These are phyloP conservation scores for Phylloporus sp. DNA, from an alignment of 768 basidiomycete genomes.

Conservation along the genomic window DNA sequence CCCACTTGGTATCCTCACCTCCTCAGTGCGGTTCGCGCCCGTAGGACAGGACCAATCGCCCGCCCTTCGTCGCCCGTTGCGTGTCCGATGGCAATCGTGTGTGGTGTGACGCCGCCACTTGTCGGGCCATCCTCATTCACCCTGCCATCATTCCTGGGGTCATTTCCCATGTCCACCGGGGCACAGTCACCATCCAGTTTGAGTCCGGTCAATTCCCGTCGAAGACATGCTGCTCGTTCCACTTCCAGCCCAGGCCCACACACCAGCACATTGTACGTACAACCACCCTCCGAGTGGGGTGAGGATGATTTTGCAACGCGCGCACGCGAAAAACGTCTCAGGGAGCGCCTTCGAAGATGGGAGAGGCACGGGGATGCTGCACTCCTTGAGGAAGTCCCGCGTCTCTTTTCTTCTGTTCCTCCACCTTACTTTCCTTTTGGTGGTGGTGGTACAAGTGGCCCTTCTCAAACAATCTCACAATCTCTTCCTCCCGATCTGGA, in stretches of 20 bases:
- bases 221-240: conserved; percentile 18
- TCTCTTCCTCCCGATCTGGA: conserved; percentile 27
- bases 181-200: conserved; percentile 10
- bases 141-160: conserved; percentile 6
- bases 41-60: conserved; percentile 62
- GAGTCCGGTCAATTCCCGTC: not conserved
- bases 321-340: conserved; percentile 68
- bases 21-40: conserved; percentile 70
- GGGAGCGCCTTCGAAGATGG: conserved; percentile 71
- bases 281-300: conserved; percentile 47
- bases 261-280: not conserved
- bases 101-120: conserved; percentile 83
- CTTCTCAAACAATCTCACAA: conserved; percentile 21
- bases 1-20: conserved; percentile 80
- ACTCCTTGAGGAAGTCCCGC: conserved; percentile 63
- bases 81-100: conserved; percentile 78
- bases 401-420: conserved; percentile 36
- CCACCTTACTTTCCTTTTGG: conserved; percentile 7
- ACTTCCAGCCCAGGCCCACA: conserved; percentile 34
- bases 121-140: conserved; percentile 39
- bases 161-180: conserved; percentile 10
- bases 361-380: conserved; percentile 53
- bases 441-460: not conserved
- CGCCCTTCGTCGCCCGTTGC: conserved; percentile 55
- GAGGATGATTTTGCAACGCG: conserved; percentile 65